Base-by-base conservation (phyloP, 441 rosid species). In the Daphne laureola region DNA sequence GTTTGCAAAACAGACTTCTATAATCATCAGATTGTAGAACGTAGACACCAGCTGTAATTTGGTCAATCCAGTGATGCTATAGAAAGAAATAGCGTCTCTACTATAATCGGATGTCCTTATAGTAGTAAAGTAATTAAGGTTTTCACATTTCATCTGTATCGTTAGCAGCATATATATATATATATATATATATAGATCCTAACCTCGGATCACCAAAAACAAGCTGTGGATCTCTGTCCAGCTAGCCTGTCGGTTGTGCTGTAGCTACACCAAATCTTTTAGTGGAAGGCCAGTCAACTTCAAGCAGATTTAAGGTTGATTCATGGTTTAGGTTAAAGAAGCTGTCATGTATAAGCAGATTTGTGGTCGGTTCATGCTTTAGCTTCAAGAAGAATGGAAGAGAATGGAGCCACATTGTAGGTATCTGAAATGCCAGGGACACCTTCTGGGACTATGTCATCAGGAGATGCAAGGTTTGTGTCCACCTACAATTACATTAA, bases 391-490 rank as follows among this genome's bases (percentile, higher is more conserved):
- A 59, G 85, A 65, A 84, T 72, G 8, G 85, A 78, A 4, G 91
- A 77, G 71, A 67, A 67, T 13, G 91, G 75, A 52, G 85, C 78
- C 16, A 81, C 40, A 16, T 68, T 75, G 25, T 77, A 84, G 53
- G 71, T 51, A 46, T 68, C 63, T 15, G 74, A 65, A 48, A 77
- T 59, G 46, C 94, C 90, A 1, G 86, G 68, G 41, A 84, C 77
- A 12, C 96, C 96, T 63, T 78, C 71, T 0, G 61, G 53, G 23
- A 81, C 80, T 50, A 88, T 69, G 66, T 92, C 96, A 18, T 71
- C 46, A 0, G 96, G 94, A 35, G 92, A 77, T 46, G 55, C 59
- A 4, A 84, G 84, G 69, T 81, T 86, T 17, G 96, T 92, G 73
- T 92, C 98, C 63, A 59, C 94, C 96, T 92, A 78, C 71, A 62